Base-by-base conservation (phyloP, 495 filamentous ascomycete species). In the Annulohypoxylon maeteangense region DNA sequence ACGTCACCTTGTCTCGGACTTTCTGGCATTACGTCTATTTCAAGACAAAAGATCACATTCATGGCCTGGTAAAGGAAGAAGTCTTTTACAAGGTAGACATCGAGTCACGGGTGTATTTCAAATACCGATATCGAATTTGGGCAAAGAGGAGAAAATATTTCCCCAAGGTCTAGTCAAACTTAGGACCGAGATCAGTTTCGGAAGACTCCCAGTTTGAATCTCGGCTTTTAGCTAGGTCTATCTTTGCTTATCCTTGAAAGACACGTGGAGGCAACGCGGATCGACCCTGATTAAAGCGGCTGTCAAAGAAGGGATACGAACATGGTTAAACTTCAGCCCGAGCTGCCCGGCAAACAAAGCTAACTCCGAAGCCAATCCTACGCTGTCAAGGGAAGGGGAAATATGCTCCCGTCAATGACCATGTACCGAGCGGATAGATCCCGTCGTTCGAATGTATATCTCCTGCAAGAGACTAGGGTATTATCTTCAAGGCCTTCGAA, bases 241-340 rank as follows among this genome's bases (percentile, higher is more conserved):
- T 36, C 32, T 51, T 62, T 60, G 32, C 20, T 11, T 36, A 42
- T 60, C 50, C 7, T n/a, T 10, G n/a, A 40, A 8, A 32, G 8
- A 16, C 42, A 62, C 60, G 60, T 62, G 50, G 48, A n/a, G 27
- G 20, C 1, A 23, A 51, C 47, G 22, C 47, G 47, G 47, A n/a
- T 23, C 47, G 23, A 25, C n/a, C 47, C 23, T 29, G 47, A 29
- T 51, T 29, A 29, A 29, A 51, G 47, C 47, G 23, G 22, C 45
- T 25, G 45, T 48, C n/a, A n/a, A 23, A 16, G 27, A 60, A 7
- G 40, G 22, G 53, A 14, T 27, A 14, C 22, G 55, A 58, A 44
- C 23, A 44, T 16, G 18, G 55, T 18, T 58, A 1, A 44, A 58
- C 38, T 58, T 16, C 36, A 42, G 44, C 14, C 14, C 34, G 50